Evolutionary conservation across 139 green algal species (phyloP), one percentile per base, ranked within the genome.

Genomic region (Tetraselmis chui): DNA sequence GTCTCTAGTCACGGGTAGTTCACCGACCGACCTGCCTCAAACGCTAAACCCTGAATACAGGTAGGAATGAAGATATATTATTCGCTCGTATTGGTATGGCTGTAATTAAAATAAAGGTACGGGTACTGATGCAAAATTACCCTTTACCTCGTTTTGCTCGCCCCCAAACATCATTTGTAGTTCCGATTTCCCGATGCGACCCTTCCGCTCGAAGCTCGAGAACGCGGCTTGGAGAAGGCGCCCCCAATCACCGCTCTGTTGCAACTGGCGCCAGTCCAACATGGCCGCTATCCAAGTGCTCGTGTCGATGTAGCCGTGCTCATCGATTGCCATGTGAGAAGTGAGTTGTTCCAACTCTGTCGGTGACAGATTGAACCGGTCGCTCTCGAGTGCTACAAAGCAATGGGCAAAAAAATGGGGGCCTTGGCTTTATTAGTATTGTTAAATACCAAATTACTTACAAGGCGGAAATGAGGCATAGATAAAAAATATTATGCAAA

Each of bases 251-350:
- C 18, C 45, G 11, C 11, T 25, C 18, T 85, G 29, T 79, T 89
- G 30, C 31, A 94, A 83, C 76, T 87, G 76, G 11, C 80, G 79
- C 93, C 93, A 96, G 80, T 96, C 93, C 0, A 93, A 81, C 59
- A 95, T 86, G 26, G 91, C 89, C 26, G 93, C 92, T 26, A 91
- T 58, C 89, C 89, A 96, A 76, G 93, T 89, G 28, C 86, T 83
- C 76, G 86, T 88, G 77, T 90, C 84, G 1, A 96, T 86, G 23
- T 75, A 74, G 28, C 91, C 90, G 1, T 78, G 27, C 31, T 82
- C 76, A 45, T 84, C 74, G 31, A 82, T 30, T 0, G 81, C 79
- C 76, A 91, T 32, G 75, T 87, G 81, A 31, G 83, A 81, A 77
- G 89, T 76, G 59, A 92, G 83, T 80, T 89, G 86, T 45, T 89